Percentiles rank a stretch among this genome's conserved stretches.
Conservation (phyloP, 257 asterid species). For the Solanum pinnatisectum region DNA sequence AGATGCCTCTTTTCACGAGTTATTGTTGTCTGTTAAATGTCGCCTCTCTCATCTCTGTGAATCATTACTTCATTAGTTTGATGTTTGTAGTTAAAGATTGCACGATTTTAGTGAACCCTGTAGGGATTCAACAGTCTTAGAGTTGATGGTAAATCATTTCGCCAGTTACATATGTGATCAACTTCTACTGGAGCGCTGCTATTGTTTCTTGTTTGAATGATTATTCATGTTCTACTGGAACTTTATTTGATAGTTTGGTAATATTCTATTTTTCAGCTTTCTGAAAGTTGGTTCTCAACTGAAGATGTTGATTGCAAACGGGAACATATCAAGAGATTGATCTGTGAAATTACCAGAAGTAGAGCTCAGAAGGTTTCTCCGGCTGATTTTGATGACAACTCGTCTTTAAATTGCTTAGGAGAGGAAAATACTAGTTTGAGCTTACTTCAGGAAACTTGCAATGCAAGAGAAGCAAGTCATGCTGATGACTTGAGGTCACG, state of each 20-base stretch:
- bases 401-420: slow-evolving; percentile 4
- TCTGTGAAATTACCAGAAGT: slow-evolving; percentile 30
- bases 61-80: neutral
- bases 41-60: neutral
- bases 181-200: neutral
- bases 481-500: slow-evolving; percentile 8
- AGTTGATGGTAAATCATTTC: neutral
- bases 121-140: neutral
- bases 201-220: neutral
- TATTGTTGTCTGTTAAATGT: neutral
- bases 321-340: slow-evolving; percentile 42
- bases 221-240: neutral
- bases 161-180: neutral
- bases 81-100: neutral
- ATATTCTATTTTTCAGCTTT: slow-evolving; percentile 44
- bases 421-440: slow-evolving; percentile 17
- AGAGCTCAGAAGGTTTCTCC: slow-evolving; percentile 25
- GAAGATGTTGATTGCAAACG: slow-evolving; percentile 80
- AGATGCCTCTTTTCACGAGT: neutral
- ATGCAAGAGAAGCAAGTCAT: slow-evolving; percentile 13
- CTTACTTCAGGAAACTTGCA: slow-evolving; percentile 3
- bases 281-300: slow-evolving; percentile 63
- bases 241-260: neutral
- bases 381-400: slow-evolving; percentile 4
- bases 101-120: neutral